Evolutionary conservation across 2,329 filamentous ascomycete genomes (phyloP), one percentile per base, ranked within the genome.

Genomic region (Tolypocladium paradoxum): DNA sequence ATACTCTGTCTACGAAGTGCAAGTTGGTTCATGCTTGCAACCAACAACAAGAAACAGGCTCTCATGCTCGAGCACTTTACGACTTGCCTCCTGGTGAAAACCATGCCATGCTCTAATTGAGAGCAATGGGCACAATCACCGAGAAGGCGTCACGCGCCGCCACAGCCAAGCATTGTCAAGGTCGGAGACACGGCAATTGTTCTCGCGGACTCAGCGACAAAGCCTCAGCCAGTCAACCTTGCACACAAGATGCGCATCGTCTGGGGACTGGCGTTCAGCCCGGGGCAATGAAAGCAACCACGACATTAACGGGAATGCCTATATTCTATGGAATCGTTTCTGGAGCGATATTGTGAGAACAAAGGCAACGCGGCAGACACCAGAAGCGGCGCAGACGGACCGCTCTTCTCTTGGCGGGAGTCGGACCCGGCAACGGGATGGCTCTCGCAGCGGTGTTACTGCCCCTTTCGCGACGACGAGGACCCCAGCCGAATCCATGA

Each of bases 391-490:
- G 16, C 14, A 29, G 40, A 45, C 14, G 40, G 16, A 18, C 35
- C 61, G 7, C 51, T 75, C n/a, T 78, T 70, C 64, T 78, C 78
- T 61, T 79, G 73, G 73, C 66, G 69, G 29, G 73, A 75, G 47
- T 70, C 70, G 16, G 72, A 80, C 53, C 58, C 67, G 1, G 62
- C 67, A 3, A 69, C 75, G 34, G 81, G 79, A 40, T 83, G 75
- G 66, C 71, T 86, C n/a, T 81, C 76, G 0, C 82, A 87, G 66
- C 86, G 82, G 82, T 82, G 79, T 61, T 60, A 68, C 50, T 73
- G 69, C 20, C 66, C 72, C 2, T 85, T 83, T 60, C 68, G 53
- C 37, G 70, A 72, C 51, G 68, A 70, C 5, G 53, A 63, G 3
- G 64, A 67, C 49, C 58, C 63, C 4, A 58, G 58, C 6, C 66